Percentiles rank a stretch among this genome's conserved stretches.
These are phyloP conservation scores for Clarireedia sp. DNA, from an alignment of 2,329 filamentous ascomycete genomes.

Conservation along the genomic window DNA sequence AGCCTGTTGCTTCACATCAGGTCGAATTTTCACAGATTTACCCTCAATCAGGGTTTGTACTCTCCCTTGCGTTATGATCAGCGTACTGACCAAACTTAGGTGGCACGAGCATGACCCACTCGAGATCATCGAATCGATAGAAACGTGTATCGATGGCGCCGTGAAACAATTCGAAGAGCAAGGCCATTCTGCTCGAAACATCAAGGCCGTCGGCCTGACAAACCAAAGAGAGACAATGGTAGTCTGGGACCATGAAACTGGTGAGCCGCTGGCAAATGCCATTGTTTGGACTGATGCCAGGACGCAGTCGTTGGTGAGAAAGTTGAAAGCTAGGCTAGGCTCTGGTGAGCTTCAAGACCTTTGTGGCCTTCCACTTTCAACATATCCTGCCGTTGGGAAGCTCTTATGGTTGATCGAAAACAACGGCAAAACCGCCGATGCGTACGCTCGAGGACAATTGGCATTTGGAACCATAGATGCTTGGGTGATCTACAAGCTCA, in stretches of 20 bases:
- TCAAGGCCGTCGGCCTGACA: conserved; percentile 71
- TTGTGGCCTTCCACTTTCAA: conserved; percentile 77
- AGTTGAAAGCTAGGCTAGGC: conserved; percentile 60
- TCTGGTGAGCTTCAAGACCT: conserved; percentile 62
- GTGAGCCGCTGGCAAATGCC: conserved; percentile 73
- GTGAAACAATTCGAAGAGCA: conserved; percentile 59
- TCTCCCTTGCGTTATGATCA: neutral
- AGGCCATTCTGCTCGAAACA: conserved; percentile 60
- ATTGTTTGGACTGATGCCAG: conserved; percentile 89
- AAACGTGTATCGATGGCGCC: conserved; percentile 71
- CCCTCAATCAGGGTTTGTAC: conserved; percentile 62
- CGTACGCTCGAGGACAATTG: conserved; percentile 68
- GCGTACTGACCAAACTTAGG: conserved; percentile 36
- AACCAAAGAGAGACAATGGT: conserved; percentile 84
- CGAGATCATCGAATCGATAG: conserved; percentile 67
- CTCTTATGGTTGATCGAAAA: conserved; percentile 75
- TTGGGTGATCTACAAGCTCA: conserved; percentile 80
- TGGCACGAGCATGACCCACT: conserved; percentile 86
- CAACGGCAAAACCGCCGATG: conserved; percentile 57
- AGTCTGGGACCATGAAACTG: conserved; percentile 75
- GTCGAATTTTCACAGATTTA: conserved; percentile 70
- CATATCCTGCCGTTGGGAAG: conserved; percentile 82
- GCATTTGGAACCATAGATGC: conserved; percentile 83
- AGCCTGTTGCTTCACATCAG: conserved; percentile 65
- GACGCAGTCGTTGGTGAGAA: conserved; percentile 62